Evolutionary conservation across 441 rosid species (phyloP), one percentile per base, ranked within the genome.

Genomic region (Eutrema salsugineum): DNA sequence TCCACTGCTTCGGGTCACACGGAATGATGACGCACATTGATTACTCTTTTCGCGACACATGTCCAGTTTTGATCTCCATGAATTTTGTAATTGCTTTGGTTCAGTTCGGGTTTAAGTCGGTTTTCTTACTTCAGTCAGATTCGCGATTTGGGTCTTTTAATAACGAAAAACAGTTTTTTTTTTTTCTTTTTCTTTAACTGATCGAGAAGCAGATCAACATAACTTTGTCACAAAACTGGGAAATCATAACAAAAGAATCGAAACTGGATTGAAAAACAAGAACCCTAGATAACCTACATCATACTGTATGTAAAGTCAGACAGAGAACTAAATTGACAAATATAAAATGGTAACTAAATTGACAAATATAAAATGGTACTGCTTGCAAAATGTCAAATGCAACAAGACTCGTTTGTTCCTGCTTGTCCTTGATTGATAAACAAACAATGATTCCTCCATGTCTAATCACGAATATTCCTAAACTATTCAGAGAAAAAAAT

Each of bases 41-140:
- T 65, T 38, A 36, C 65, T 47, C 70, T 39, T 7, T 10, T 10
- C 38, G 11, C 20, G 66, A 24, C 77, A 73, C 78, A 72, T 66
- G 78, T 66, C 20, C 12, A 10, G n/a, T 33, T 32, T 56, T 56
- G 6, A n/a, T 20, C 8, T 27, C 46, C 63, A 24, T 9, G 2
- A 28, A 5, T 27, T 33, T 38, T 49, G 43, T 60, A 24, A 53
- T 35, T 43, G 6, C 1, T 20, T 71, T 15, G 70, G 70, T 62
- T 61, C 32, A 40, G 6, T 16, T 44, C 35, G 33, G 61, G 68
- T 72, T 72, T 35, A 72, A 5, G 7, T 15, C 64, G 64, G 76
- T 54, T 71, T 33, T n/a, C n/a, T n/a, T n/a, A 22, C 4, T 30
- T 19, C 38, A 15, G 58, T 19, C 38, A 15, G 58, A 24, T 24